Percentiles rank a stretch among this genome's conserved stretches.
Evolutionary conservation across 148 eudicot species (phyloP).

Genomic region (Nepenthes gracilis): DNA sequence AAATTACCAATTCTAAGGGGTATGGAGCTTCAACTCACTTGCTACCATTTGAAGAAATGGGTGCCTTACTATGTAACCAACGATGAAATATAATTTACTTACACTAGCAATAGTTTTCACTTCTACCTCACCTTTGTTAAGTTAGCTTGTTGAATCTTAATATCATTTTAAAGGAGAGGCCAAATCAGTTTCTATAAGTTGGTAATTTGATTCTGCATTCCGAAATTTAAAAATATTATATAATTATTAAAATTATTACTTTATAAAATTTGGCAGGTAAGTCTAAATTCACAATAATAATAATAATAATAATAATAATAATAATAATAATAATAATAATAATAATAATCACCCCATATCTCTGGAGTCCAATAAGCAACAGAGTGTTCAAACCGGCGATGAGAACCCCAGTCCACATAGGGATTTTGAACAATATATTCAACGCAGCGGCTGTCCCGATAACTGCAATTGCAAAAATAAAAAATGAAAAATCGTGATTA

Average conservation of each 20-base stretch:
- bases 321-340: too few relatives aligned
- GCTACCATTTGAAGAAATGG: too few relatives aligned
- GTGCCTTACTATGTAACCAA: too few relatives aligned
- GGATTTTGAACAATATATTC: constrained; percentile 14
- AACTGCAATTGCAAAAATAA: constrained; percentile 6
- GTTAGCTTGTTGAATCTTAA: too few relatives aligned
- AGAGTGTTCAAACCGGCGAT: constrained; percentile 13
- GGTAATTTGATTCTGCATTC: neutral
- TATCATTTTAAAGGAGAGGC: too few relatives aligned
- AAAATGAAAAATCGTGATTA: too few relatives aligned
- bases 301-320: too few relatives aligned
- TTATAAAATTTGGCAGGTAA: neutral
- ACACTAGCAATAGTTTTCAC: too few relatives aligned
- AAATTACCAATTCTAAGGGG: too few relatives aligned
- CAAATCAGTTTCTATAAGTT: neutral
- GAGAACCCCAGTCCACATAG: constrained; percentile 16
- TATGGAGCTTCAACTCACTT: too few relatives aligned
- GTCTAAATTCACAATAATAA: neutral
- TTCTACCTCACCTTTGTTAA: constrained; percentile 27
- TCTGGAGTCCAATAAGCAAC: constrained; percentile 14
- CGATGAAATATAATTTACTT: too few relatives aligned
- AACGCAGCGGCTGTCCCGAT: constrained; percentile 19
- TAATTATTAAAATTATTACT: neutral
- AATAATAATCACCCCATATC: constrained; percentile 11
- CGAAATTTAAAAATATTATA: too few relatives aligned